Base-by-base conservation (phyloP, 2,329 filamentous ascomycete species). In the Diaporthe ilicicola region DNA sequence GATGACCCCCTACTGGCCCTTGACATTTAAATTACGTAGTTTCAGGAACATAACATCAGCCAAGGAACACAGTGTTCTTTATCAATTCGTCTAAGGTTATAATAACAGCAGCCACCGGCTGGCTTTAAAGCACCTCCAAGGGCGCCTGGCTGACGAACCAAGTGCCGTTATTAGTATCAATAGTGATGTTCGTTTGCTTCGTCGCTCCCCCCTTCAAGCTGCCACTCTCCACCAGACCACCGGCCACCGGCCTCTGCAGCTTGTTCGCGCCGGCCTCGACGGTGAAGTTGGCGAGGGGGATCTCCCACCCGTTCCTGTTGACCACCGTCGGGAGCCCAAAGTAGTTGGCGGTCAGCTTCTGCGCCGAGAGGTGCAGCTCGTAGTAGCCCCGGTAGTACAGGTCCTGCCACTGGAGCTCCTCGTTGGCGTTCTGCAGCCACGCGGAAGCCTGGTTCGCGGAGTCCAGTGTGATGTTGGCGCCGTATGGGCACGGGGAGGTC, bases 341-440 rank as follows among this genome's bases (percentile, higher is more conserved):
- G 81, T 87, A 94, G 15, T 84, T 83, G 0, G 91, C 91, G n/a
- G 87, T 82, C 2, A 92, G 84, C 54, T 86, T 81, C 13, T 90
- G 83, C 27, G 87, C 84, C 24, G 81, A 84, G 68, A 93, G 82
- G 59, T 87, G 85, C 50, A 94, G 82, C 76, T 92, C 87, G 74
- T 90, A 93, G 81, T 94, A 94, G 1, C 92, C 92, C 22, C 92
- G 86, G 79, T 93, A 94, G 78, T 92, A 94, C 9, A 90, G 79
- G 70, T 94, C 92, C 75, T 91, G 89, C 92, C 91, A 94, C 76
- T 92, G 90, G 56, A 94, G 82, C 78, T 92, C 90, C 0, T 83
- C 81, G 78, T 93, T 94, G 27, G 84, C 80, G 53, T 77, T 77
- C 73, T 84, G 82, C 42, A 87, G 81, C 74, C 77, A 78, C 75